These are phyloP conservation scores for Abortiporus biennis DNA, from an alignment of 1,284 basidiomycete genomes.

Conservation along the genomic window DNA sequence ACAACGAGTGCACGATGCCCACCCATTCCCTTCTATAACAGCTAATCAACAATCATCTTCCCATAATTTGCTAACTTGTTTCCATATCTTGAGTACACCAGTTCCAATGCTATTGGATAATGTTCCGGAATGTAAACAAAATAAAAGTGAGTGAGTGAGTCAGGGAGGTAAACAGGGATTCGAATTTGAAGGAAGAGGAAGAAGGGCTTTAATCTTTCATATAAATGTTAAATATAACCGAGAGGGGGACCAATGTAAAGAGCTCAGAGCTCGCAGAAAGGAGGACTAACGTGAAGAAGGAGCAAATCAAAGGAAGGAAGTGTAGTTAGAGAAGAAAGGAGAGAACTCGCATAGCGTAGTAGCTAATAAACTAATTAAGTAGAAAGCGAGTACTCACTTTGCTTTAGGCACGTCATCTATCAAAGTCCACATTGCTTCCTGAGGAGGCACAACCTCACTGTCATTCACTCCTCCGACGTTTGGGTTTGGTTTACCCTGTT, in stretches of 20 bases:
- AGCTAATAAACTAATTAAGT: no score
- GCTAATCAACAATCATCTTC: no score
- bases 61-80: slow-evolving; percentile 25
- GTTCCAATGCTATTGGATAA: slow-evolving; percentile 27
- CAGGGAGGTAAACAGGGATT: not conserved
- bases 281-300: no score
- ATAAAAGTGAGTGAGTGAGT: not conserved
- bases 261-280: no score
- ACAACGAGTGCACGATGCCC: no score
- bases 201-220: no score
- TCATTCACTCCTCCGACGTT: not conserved
- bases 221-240: no score
- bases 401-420: slow-evolving; percentile 47
- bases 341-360: slow-evolving; percentile 3
- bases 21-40: no score
- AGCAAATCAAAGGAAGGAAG: no score
- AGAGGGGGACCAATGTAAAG: no score
- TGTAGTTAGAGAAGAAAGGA: slow-evolving; percentile 4
- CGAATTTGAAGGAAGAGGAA: slow-evolving; percentile 1
- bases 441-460: slow-evolving; percentile 5
- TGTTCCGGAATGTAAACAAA: slow-evolving; percentile 1
- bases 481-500: not conserved
- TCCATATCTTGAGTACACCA: slow-evolving; percentile 33
- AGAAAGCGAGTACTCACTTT: slow-evolving; percentile 50
- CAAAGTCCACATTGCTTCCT: slow-evolving; percentile 41